These are phyloP conservation scores for Penicillium soppii DNA, from an alignment of 495 filamentous ascomycete genomes.

Conservation along the genomic window DNA sequence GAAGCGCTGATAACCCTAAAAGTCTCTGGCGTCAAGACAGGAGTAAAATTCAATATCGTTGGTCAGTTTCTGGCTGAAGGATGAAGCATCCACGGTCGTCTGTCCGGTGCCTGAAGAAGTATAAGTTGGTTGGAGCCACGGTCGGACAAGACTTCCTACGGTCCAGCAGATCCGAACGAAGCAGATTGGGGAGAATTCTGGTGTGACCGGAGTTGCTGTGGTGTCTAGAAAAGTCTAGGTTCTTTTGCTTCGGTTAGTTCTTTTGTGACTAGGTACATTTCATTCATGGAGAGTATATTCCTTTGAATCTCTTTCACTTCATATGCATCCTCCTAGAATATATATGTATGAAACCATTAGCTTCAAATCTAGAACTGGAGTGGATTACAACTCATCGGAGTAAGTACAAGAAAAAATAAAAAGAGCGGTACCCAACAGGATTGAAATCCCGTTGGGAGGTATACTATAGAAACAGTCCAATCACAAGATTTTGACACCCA, in stretches of 20 bases:
- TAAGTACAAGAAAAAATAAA: not conserved
- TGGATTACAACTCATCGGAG: too few relatives aligned
- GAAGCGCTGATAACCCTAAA: slow-evolving; percentile 4
- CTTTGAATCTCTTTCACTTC: too few relatives aligned
- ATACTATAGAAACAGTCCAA: slow-evolving; percentile 11
- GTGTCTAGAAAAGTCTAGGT: too few relatives aligned
- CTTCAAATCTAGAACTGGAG: too few relatives aligned
- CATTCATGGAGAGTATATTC: too few relatives aligned
- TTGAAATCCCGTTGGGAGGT: not conserved
- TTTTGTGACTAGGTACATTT: too few relatives aligned
- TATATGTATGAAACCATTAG: not conserved
- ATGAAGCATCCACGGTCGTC: slow-evolving; percentile 21
- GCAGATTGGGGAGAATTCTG: not conserved
- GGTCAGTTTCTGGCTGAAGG: not conserved
- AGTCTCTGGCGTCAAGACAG: slow-evolving; percentile 21
- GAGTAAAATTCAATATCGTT: not conserved
- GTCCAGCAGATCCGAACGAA: slow-evolving; percentile 34
- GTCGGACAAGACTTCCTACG: slow-evolving; percentile 33
- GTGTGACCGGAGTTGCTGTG: too few relatives aligned
- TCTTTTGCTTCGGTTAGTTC: too few relatives aligned
- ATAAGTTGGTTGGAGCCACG: slow-evolving; percentile 24
- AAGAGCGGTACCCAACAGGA: slow-evolving; percentile 8
- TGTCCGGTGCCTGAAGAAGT: slow-evolving; percentile 20
- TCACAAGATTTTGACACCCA: too few relatives aligned
- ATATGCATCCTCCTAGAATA: too few relatives aligned